Evolutionary conservation across 2,329 filamentous ascomycete genomes (phyloP), one percentile per base, ranked within the genome.

Genomic region (Cercospora sojina): DNA sequence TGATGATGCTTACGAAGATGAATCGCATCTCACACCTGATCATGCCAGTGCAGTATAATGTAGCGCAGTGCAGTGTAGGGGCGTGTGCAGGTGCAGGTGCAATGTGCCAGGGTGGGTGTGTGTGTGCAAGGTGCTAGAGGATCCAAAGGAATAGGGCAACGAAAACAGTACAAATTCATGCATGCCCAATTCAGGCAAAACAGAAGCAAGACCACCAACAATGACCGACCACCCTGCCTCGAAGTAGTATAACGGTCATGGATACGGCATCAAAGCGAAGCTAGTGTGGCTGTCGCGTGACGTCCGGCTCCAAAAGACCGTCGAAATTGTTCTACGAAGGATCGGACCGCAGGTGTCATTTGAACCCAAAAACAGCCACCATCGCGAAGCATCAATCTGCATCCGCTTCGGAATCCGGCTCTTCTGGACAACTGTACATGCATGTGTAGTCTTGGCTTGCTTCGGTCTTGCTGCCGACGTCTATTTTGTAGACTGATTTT

Each of bases 261-360:
- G 47, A 41, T 62, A 32, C 41, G 53, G 32, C 27, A 41, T 31
- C 41, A 55, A 51, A 59, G 62, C 53, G 56, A 64, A 51, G 62
- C 62, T 59, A 64, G 62, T 35, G 57, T 59, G 18, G 62, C 53
- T 57, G 56, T 64, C 60, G 60, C 64, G 64, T 60, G 64, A 63
- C 60, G 25, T 38, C 60, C 51, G 55, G 59, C 57, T 62, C 59
- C 60, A 59, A 49, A 53, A 64, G 47, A 60, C 47, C 61, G 60
- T 51, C 55, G 18, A 66, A 66, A 51, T 18, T 35, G 41, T 59
- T 25, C 25, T 27, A 57, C 59, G 35, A 66, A 66, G 65, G 65
- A 47, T 61, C 65, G 65, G 65, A 67, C 65, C 65, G 65, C 65
- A 27, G 41, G 27, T 31, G 53, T 59, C 43, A 58, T 18, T 58